Conservation (phyloP, 2,329 filamentous ascomycete genomes). For the Aspergillus brasiliensis region DNA sequence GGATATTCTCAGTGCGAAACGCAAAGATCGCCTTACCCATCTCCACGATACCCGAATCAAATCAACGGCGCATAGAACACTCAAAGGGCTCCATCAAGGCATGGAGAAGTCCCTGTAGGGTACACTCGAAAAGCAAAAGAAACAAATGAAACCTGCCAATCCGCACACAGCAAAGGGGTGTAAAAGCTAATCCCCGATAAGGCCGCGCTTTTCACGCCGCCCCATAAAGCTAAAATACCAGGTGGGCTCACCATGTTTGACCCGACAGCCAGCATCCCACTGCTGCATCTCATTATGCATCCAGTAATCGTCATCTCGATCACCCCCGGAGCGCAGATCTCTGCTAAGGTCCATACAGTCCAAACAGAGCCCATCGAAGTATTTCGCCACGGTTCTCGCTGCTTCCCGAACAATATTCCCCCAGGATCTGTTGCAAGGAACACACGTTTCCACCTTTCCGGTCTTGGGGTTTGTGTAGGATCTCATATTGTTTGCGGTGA, state of each 20-base stretch:
- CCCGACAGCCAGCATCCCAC: neutral
- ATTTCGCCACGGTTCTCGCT: neutral
- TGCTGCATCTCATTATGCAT: neutral
- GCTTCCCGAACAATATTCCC: neutral
- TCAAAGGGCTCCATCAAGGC: no score
- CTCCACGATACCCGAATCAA: no score
- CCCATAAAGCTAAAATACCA: slow-evolving; percentile 15
- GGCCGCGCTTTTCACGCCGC: slow-evolving; percentile 2
- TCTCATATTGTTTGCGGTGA: neutral
- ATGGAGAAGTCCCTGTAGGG: no score
- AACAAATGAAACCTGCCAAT: no score
- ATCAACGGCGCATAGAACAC: no score
- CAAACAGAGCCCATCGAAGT: slow-evolving; percentile 14
- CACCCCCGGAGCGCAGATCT: neutral
- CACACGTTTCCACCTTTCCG: neutral
- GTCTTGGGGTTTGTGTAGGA: no score
- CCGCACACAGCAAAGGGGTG: no score
- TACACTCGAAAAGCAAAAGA: no score
- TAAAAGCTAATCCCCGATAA: neutral
- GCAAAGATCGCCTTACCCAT: no score
- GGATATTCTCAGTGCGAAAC: no score
- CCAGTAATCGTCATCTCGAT: slow-evolving; percentile 11
- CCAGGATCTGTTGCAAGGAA: neutral
- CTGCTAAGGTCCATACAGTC: slow-evolving; percentile 10
- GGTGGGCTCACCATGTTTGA: slow-evolving; percentile 4